Evolutionary conservation across 1,139 yeast species (phyloP).

Genomic region (Blastobotrys illinoisensis): DNA sequence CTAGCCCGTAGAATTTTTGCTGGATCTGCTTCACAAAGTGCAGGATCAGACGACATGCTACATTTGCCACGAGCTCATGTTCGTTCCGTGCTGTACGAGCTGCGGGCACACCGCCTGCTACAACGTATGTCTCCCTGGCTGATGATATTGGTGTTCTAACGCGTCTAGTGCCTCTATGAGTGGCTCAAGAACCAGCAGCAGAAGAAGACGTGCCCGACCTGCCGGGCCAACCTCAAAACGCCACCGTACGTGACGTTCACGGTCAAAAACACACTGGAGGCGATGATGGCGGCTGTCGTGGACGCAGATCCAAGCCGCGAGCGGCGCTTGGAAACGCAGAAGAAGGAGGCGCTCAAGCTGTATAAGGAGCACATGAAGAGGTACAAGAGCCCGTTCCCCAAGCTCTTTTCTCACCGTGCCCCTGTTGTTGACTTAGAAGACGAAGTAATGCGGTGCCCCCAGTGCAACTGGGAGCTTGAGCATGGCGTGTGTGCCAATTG

Average conservation of each 20-base stretch:
- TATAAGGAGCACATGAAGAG: slow-evolving; percentile 20
- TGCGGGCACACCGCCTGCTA: slow-evolving; percentile 36
- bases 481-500: slow-evolving; percentile 23
- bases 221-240: slow-evolving; percentile 19
- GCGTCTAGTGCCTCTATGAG: slow-evolving; percentile 23
- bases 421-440: slow-evolving; percentile 23
- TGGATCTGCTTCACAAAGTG: slow-evolving; percentile 15
- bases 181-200: slow-evolving; percentile 23
- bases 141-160: slow-evolving; percentile 1
- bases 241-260: slow-evolving; percentile 20
- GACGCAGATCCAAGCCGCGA: slow-evolving; percentile 10
- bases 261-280: slow-evolving; percentile 16
- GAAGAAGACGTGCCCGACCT: slow-evolving; percentile 25
- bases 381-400: slow-evolving; percentile 20
- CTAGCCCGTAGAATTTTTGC: neutral
- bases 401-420: slow-evolving; percentile 12
- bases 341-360: slow-evolving; percentile 14
- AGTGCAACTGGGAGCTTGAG: slow-evolving; percentile 27
- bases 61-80: slow-evolving; percentile 33
- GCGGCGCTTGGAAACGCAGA: slow-evolving; percentile 10
- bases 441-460: slow-evolving; percentile 24
- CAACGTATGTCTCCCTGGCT: slow-evolving; percentile 17
- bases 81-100: slow-evolving; percentile 29
- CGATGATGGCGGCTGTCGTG: slow-evolving; percentile 12
- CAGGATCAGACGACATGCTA: slow-evolving; percentile 28